These are phyloP conservation scores for Calendula officinalis DNA, from an alignment of 129 eudicot genomes.

Conservation along the genomic window DNA sequence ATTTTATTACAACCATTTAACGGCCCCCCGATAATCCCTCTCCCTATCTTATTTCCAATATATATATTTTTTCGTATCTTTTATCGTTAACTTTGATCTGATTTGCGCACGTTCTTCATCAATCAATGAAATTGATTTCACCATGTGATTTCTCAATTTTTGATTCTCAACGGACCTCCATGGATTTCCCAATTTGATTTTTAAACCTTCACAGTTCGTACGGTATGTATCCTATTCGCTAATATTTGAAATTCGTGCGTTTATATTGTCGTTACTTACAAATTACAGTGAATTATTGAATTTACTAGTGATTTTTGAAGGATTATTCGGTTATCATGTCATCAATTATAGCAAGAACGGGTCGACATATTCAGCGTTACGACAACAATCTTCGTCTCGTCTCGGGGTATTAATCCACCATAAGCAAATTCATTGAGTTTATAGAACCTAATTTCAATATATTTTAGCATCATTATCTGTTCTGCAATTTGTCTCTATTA, in stretches of 20 bases:
- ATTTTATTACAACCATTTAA: neutral
- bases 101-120: slow-evolving; percentile 7
- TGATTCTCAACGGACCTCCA: slow-evolving; percentile 23
- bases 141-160: slow-evolving; percentile 6
- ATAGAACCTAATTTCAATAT: neutral
- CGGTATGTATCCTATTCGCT: slow-evolving; percentile 9
- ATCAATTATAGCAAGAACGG: slow-evolving; percentile 51
- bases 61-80: neutral
- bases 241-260: neutral
- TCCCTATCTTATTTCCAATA: slow-evolving; percentile 1
- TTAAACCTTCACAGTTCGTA: slow-evolving; percentile 15
- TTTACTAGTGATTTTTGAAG: slow-evolving; percentile 13
- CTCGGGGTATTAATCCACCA: slow-evolving; percentile 40
- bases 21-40: slow-evolving; percentile 32
- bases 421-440: neutral
- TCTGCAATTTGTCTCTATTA: slow-evolving; percentile 7
- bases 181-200: slow-evolving; percentile 28
- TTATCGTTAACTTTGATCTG: neutral
- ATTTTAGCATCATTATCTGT: slow-evolving; percentile 2
- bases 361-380: slow-evolving; percentile 57
- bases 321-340: slow-evolving; percentile 42
- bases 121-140: slow-evolving; percentile 25
- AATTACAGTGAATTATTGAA: slow-evolving; percentile 15
- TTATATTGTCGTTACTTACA: neutral
- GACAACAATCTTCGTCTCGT: slow-evolving; percentile 59